A percentile compares a stretch with the other conserved stretches of the same genome.
phyloP scores from a whole-genome alignment of 805 yeast species.

The Cyberlindnera galapagoensis region DNA sequence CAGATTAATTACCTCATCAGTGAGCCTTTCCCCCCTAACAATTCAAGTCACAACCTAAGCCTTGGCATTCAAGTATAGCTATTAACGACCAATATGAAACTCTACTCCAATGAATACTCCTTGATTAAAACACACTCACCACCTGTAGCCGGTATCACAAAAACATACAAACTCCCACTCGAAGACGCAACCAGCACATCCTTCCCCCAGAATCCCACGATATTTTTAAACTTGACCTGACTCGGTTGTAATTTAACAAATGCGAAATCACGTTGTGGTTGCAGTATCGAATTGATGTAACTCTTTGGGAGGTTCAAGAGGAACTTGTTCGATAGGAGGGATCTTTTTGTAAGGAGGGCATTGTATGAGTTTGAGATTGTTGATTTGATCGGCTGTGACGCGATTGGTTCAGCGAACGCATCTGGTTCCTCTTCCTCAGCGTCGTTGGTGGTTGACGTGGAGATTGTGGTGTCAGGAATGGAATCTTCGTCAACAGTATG shows the following conservation, averaged over 20 bases:
- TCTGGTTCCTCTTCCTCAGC: conserved; percentile 4
- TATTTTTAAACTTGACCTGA: background rate
- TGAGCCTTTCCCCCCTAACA: too few relatives aligned
- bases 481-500: too few relatives aligned
- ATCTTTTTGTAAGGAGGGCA: too few relatives aligned
- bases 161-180: conserved; percentile 47
- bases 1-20: too few relatives aligned
- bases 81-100: too few relatives aligned
- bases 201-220: conserved; percentile 16
- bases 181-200: conserved; percentile 23
- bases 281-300: conserved; percentile 43
- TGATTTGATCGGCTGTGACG: too few relatives aligned
- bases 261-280: conserved; percentile 64
- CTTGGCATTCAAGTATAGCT: too few relatives aligned
- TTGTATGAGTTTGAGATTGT: too few relatives aligned
- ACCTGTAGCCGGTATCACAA: conserved; percentile 54
- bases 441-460: background rate
- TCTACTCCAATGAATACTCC: conserved; percentile 36
- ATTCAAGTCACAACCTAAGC: too few relatives aligned
- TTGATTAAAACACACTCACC: conserved; percentile 59
- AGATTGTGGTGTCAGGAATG: background rate
- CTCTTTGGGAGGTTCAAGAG: conserved; percentile 24
- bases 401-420: too few relatives aligned
- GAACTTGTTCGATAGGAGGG: too few relatives aligned
- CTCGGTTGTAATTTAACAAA: conserved; percentile 36